Evolutionary conservation across 371 early-diverging fungal genomes (phyloP).

Genomic region (Mucor irregularis): DNA sequence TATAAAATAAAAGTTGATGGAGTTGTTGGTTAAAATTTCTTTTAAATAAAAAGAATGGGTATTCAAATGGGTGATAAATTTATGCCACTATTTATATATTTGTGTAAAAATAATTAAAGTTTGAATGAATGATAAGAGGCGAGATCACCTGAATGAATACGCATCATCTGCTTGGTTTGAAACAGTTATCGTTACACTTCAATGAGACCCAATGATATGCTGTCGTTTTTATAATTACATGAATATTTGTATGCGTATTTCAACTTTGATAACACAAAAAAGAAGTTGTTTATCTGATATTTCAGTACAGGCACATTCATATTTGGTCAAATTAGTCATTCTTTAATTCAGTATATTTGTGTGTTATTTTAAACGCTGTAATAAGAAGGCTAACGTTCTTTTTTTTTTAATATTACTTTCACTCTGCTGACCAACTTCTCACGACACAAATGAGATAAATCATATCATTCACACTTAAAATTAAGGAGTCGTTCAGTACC

Average conservation of each 20-base stretch:
- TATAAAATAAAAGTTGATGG: constrained; percentile 2
- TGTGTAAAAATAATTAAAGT: too few relatives aligned
- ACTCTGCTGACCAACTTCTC: constrained; percentile 2
- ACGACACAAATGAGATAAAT: neutral
- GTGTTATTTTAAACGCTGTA: neutral
- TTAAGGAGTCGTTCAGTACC: neutral
- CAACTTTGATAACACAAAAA: too few relatives aligned
- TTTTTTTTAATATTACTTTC: neutral
- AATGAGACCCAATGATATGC: neutral
- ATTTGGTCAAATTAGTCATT: neutral
- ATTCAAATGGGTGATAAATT: neutral
- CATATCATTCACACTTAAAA: neutral
- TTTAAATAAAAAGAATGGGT: neutral
- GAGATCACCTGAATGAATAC: neutral
- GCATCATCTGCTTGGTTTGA: neutral
- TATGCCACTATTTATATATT: neutral
- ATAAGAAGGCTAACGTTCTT: too few relatives aligned
- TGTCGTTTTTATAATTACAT: neutral
- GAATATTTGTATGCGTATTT: neutral
- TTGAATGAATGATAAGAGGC: constrained; percentile 1
- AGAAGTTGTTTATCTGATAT: neutral
- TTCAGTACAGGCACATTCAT: too few relatives aligned
- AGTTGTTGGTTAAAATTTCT: neutral
- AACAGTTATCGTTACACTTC: neutral
- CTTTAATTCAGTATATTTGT: neutral